These are phyloP conservation scores for Eutypa lata DNA, from an alignment of 2,329 filamentous ascomycete species.

Conservation along the genomic window DNA sequence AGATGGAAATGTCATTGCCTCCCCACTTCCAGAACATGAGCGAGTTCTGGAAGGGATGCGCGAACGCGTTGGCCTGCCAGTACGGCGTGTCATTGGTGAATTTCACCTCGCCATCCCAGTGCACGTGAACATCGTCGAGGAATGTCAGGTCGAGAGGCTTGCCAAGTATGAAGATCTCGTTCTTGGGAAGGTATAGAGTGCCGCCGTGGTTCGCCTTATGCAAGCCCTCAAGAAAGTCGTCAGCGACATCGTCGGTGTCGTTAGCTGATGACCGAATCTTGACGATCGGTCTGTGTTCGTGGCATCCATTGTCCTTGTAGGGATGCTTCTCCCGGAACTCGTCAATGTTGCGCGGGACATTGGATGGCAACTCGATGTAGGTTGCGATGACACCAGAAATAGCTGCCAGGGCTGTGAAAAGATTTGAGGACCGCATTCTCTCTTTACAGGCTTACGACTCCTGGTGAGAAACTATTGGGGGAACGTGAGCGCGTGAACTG, in stretches of 20 bases:
- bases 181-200: constrained; percentile 50
- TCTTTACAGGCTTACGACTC: constrained; percentile 1
- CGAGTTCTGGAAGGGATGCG: constrained; percentile 43
- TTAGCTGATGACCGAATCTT: constrained; percentile 50
- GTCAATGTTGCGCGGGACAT: constrained; percentile 31
- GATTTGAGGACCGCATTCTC: constrained; percentile 21
- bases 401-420: constrained; percentile 19
- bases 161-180: constrained; percentile 54
- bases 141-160: constrained; percentile 58
- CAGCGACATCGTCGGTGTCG: constrained; percentile 54
- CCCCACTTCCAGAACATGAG: constrained; percentile 65
- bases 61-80: constrained; percentile 40
- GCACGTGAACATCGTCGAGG: constrained; percentile 54
- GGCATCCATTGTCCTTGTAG: constrained; percentile 20
- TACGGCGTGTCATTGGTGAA: constrained; percentile 42
- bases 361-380: constrained; percentile 25
- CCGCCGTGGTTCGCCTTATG: constrained; percentile 57
- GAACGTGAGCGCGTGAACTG: not conserved
- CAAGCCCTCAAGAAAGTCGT: constrained; percentile 52
- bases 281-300: constrained; percentile 30
- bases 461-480: not conserved
- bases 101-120: constrained; percentile 54
- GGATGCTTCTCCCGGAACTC: constrained; percentile 39
- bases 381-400: constrained; percentile 19
- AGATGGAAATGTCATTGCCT: constrained; percentile 58